Base-by-base conservation (phyloP, 148 eudicot species). In the Dysphania ambrosioides region DNA sequence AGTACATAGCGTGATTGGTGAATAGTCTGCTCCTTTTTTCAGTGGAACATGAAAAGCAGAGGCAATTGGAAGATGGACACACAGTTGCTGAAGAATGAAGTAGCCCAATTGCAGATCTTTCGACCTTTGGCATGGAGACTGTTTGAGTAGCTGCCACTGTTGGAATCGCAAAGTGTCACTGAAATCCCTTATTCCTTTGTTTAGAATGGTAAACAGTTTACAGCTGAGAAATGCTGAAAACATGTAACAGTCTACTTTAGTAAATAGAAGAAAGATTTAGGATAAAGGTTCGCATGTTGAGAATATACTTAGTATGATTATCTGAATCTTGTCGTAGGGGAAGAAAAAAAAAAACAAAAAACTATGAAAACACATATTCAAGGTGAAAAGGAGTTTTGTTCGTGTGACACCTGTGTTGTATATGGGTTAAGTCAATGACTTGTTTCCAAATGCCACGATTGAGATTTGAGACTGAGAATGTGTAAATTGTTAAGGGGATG, bases 31-130 rank as follows among this genome's bases (percentile, higher is more conserved):
- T 85, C 31, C n/a, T 12, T 19, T 42, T 70, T 70, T 67, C 89
- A 88, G 90, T 85, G 84, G 85, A 86, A 83, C 92, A 85, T 79
- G 85, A 88, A 66, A 83, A 83, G 74, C 83, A 85, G 75, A 82
- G 76, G 78, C 81, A 82, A 75, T 74, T 77, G 75, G 88, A 82
- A 76, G 84, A 77, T 65, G 87, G 72, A 6, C 35, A 62, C 60
- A 42, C n/a, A 16, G 74, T 73, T 42, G 57, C 69, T 53, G 83
- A 79, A 64, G 91, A 88, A 29, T 81, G 79, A 79, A 79, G 55
- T 24, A 36, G 49, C n/a, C 13, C 40, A 55, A 38, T 26, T n/a
- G n/a, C 8, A 32, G 40, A 64, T 64, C 68, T 18, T 32, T 47
- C 13, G 40, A 64, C 8, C 23, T 47, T 34, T 10, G 51, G 29